phyloP scores from a whole-genome alignment of 2,329 filamentous ascomycete genomes.

The Xylaria arbuscula region DNA sequence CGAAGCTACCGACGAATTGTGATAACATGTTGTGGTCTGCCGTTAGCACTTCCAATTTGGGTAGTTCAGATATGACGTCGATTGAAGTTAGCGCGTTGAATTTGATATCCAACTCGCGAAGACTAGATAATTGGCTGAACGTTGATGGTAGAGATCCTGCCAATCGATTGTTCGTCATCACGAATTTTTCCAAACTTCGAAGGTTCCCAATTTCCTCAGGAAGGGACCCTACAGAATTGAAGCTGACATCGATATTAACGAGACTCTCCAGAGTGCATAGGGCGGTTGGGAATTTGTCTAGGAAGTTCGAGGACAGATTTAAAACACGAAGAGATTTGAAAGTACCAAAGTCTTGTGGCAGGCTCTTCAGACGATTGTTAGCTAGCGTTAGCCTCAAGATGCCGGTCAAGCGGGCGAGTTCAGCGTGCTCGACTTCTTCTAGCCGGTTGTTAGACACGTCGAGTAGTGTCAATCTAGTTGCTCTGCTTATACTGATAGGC shows the following conservation, averaged over 20 bases:
- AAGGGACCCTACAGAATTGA: slow-evolving; percentile 86
- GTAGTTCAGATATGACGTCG: slow-evolving; percentile 84
- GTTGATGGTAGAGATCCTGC: slow-evolving; percentile 77
- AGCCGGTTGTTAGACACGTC: slow-evolving; percentile 96
- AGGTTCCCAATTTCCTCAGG: slow-evolving; percentile 83
- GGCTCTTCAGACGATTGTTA: slow-evolving; percentile 85
- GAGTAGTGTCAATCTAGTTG: slow-evolving; percentile 83
- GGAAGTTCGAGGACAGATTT: slow-evolving; percentile 93
- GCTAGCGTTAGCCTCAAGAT: slow-evolving; percentile 91
- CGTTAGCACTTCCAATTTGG: slow-evolving; percentile 86
- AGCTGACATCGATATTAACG: slow-evolving; percentile 94
- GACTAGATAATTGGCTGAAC: slow-evolving; percentile 77
- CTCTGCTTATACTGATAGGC: slow-evolving; percentile 84
- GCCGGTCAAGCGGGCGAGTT: slow-evolving; percentile 78
- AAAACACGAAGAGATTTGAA: slow-evolving; percentile 84
- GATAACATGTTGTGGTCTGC: slow-evolving; percentile 94
- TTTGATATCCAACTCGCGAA: slow-evolving; percentile 93
- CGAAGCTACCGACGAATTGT: slow-evolving; percentile 88
- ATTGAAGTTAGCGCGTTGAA: slow-evolving; percentile 93
- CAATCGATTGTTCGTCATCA: slow-evolving; percentile 95
- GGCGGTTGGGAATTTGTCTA: slow-evolving; percentile 86
- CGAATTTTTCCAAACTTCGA: slow-evolving; percentile 83
- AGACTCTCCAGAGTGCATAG: slow-evolving; percentile 84
- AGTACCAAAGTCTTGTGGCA: slow-evolving; percentile 84
- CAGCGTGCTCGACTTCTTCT: slow-evolving; percentile 86